Evolutionary conservation across 2,329 filamentous ascomycete species (phyloP).

Genomic region (Ophiostoma sp.): DNA sequence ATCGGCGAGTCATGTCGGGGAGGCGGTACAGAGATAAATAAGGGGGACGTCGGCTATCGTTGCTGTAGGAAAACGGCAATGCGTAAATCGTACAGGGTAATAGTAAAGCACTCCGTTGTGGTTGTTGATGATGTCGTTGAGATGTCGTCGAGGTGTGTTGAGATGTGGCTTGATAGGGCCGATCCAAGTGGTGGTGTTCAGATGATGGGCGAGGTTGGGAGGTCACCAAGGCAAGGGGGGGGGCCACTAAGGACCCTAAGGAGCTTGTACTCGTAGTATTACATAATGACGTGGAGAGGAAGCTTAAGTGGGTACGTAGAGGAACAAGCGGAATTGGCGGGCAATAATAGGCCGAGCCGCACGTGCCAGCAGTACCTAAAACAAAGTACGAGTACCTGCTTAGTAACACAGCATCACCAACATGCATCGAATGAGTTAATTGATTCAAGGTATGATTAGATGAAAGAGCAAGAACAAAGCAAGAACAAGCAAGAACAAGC

Average conservation of each 20-base stretch:
- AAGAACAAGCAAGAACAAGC: too few relatives aligned
- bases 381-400: too few relatives aligned
- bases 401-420: too few relatives aligned
- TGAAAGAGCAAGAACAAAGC: too few relatives aligned
- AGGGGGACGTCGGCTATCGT: neutral
- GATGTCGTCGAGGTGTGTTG: neutral
- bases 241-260: neutral
- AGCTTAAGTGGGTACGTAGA: conserved; percentile 1
- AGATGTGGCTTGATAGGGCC: neutral
- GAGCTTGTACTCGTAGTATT: conserved; percentile 5
- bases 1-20: conserved; percentile 11
- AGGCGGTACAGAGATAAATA: neutral
- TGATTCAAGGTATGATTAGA: too few relatives aligned
- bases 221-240: conserved; percentile 2
- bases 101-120: too few relatives aligned
- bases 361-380: neutral
- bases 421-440: too few relatives aligned
- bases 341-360: neutral
- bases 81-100: neutral
- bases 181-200: too few relatives aligned
- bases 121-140: neutral
- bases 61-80: neutral
- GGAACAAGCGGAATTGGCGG: neutral
- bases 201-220: neutral
- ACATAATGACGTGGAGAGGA: conserved; percentile 3